Evolutionary conservation across 2,329 filamentous ascomycete genomes (phyloP).

Genomic region (Dactylellina sp.): DNA sequence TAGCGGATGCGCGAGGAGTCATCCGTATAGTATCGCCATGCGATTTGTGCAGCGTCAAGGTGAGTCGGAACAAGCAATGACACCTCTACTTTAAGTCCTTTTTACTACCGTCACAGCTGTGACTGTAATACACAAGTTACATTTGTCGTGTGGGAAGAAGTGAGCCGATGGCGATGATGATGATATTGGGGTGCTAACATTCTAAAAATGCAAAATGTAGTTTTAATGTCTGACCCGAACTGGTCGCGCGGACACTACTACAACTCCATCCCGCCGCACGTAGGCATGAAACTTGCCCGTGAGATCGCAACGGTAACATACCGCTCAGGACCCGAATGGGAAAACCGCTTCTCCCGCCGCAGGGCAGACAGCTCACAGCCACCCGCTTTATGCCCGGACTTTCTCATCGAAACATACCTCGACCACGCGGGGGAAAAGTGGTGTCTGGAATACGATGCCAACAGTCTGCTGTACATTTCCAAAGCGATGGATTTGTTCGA

Average conservation of each 20-base stretch:
- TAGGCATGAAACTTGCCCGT: constrained; percentile 96
- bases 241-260: constrained; percentile 98
- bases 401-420: constrained; percentile 96
- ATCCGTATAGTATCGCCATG: constrained; percentile 99
- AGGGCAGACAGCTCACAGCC: constrained; percentile 86
- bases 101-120: neutral
- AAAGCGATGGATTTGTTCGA: constrained; percentile 99
- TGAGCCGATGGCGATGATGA: constrained; percentile 1
- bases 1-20: constrained; percentile 90
- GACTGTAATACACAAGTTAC: neutral
- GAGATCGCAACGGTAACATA: constrained; percentile 99
- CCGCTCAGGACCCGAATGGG: constrained; percentile 95
- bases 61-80: no score
- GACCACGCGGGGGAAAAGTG: constrained; percentile 99
- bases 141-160: neutral
- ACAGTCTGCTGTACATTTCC: constrained; percentile 93
- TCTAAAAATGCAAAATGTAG: constrained; percentile 63
- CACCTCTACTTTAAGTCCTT: constrained; percentile 3
- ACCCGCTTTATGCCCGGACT: constrained; percentile 95
- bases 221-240: constrained; percentile 98
- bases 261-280: constrained; percentile 85
- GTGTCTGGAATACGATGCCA: constrained; percentile 94
- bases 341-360: constrained; percentile 88
- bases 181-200: constrained; percentile 3
- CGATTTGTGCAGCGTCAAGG: constrained; percentile 92